A percentile compares a stretch with the other conserved stretches of the same genome.
phyloP scores from a whole-genome alignment of 1,139 yeast species.

The Yamadazyma epiphylla region DNA sequence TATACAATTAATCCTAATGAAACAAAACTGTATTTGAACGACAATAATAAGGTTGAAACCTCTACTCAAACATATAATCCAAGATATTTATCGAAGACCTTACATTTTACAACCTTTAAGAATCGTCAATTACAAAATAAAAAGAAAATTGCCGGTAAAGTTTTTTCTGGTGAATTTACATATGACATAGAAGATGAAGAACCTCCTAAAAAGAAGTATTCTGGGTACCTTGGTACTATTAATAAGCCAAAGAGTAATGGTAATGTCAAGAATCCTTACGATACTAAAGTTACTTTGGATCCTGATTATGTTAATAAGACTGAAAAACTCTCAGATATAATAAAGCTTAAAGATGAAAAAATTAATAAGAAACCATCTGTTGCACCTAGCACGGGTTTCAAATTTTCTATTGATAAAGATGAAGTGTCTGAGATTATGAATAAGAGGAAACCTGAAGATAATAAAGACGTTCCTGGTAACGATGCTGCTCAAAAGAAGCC shows the following conservation, averaged over 20 bases:
- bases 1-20: conserved; percentile 43
- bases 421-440: conserved; percentile 21
- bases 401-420: conserved; percentile 27
- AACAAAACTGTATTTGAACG: conserved; percentile 19
- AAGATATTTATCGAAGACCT: conserved; percentile 23
- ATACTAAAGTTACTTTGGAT: conserved; percentile 18
- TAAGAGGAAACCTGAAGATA: conserved; percentile 16
- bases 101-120: conserved; percentile 17
- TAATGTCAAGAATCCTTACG: conserved; percentile 7
- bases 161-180: conserved; percentile 32
- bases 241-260: conserved; percentile 19
- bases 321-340: conserved; percentile 23
- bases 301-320: conserved; percentile 22
- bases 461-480: no score
- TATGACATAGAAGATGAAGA: conserved; percentile 26
- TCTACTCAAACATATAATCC: conserved; percentile 41
- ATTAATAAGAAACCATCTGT: conserved; percentile 9
- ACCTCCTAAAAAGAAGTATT: conserved; percentile 12
- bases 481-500: background rate
- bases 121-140: conserved; percentile 12
- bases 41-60: conserved; percentile 31
- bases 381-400: conserved; percentile 38
- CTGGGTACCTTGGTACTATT: conserved; percentile 31
- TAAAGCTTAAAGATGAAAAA: conserved; percentile 25
- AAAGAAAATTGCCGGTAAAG: conserved; percentile 19